A percentile compares a stretch with the other conserved stretches of the same genome.
Conservation (phyloP, 495 filamentous ascomycete genomes). For the Podospora australis region DNA sequence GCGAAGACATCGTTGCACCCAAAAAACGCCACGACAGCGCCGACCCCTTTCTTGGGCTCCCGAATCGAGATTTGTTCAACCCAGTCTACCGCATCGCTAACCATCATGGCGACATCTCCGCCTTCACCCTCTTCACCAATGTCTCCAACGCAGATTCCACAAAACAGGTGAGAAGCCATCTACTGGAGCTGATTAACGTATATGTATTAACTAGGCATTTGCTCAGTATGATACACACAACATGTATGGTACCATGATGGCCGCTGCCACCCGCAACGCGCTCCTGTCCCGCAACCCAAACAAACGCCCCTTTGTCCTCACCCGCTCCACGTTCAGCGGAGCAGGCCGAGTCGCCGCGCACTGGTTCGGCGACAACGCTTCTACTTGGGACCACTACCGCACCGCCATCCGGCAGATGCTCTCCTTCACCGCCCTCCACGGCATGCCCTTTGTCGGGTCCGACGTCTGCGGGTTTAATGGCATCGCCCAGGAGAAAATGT, state of each 20-base stretch:
- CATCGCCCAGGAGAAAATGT: slow-evolving; percentile 67
- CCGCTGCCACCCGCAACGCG: slow-evolving; percentile 52
- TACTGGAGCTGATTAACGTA: too few species aligned
- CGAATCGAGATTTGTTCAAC: slow-evolving; percentile 57
- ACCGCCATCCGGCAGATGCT: slow-evolving; percentile 63
- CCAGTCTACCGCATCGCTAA: slow-evolving; percentile 72
- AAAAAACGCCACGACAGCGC: not conserved
- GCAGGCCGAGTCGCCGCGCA: slow-evolving; percentile 70
- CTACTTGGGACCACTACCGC: slow-evolving; percentile 68
- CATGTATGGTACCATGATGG: slow-evolving; percentile 83
- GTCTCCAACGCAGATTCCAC: slow-evolving; percentile 65
- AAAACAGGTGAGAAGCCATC: too few species aligned
- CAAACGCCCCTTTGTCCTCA: slow-evolving; percentile 71
- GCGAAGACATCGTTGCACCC: not conserved
- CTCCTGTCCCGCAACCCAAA: slow-evolving; percentile 59
- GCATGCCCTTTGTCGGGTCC: slow-evolving; percentile 73
- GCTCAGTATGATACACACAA: slow-evolving; percentile 88
- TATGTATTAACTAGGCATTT: too few species aligned
- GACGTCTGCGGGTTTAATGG: slow-evolving; percentile 77
- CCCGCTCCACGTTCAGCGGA: slow-evolving; percentile 44
- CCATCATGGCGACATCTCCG: slow-evolving; percentile 55
- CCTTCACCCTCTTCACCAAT: slow-evolving; percentile 67
- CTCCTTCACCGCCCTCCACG: slow-evolving; percentile 70
- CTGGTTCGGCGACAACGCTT: slow-evolving; percentile 84
- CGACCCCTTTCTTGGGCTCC: slow-evolving; percentile 42